A percentile compares a stretch with the other conserved stretches of the same genome.
Conservation (phyloP, 192 early-diverging fungal genomes). For the Funneliformis mosseae region DNA sequence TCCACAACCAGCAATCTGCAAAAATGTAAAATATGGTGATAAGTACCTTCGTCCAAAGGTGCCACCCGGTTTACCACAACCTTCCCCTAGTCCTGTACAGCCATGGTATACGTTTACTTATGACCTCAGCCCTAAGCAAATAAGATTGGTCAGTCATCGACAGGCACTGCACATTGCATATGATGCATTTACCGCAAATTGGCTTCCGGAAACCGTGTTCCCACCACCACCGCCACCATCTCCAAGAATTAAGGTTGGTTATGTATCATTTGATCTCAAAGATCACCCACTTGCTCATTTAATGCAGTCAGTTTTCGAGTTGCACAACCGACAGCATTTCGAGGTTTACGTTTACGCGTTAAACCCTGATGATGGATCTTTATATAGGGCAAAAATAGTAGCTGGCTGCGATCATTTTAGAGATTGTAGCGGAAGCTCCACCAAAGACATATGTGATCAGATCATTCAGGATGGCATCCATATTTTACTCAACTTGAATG, state of each 20-base stretch:
- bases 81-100: conserved; percentile 77
- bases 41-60: conserved; percentile 52
- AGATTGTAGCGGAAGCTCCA: conserved; percentile 73
- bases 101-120: conserved; percentile 97
- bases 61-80: conserved; percentile 54
- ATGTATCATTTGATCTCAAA: conserved; percentile 91
- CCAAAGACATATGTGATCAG: conserved; percentile 74
- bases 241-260: conserved; percentile 78
- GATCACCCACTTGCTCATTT: conserved; percentile 92
- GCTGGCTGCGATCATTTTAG: conserved; percentile 77
- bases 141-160: conserved; percentile 83
- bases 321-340: conserved; percentile 79
- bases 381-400: conserved; percentile 82
- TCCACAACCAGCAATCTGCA: neutral
- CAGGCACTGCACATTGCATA: conserved; percentile 84
- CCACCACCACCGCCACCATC: conserved; percentile 73
- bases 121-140: conserved; percentile 78
- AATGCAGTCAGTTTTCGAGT: conserved; percentile 94
- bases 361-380: conserved; percentile 73
- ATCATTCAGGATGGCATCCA: conserved; percentile 81
- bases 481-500: conserved; percentile 90
- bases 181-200: conserved; percentile 59
- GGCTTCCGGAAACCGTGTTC: conserved; percentile 56
- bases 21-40: neutral
- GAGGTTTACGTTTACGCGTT: conserved; percentile 85